Conservation (phyloP, 75 land plant species). For the Pinus taeda region DNA sequence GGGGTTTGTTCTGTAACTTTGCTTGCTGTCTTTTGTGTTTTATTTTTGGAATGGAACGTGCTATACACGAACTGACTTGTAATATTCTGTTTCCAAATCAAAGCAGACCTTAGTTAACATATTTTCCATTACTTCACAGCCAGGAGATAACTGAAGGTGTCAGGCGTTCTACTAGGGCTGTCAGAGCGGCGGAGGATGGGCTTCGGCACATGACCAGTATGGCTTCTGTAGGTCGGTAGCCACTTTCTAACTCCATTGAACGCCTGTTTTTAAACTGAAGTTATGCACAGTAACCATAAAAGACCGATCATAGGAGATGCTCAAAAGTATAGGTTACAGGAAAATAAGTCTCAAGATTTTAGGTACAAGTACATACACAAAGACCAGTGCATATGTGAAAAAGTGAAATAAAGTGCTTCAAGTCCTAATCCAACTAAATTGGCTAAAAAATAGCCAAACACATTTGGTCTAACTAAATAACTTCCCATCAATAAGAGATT, state of each 20-base stretch:
- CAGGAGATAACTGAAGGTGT: constrained; percentile 94
- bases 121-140: constrained; percentile 27
- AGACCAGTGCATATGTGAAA: too few species aligned
- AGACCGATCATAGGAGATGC: too few species aligned
- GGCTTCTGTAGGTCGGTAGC: constrained; percentile 61
- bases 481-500: too few species aligned
- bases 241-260: background rate
- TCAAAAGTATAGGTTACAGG: too few species aligned
- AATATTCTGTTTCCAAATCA: background rate
- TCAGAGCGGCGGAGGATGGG: constrained; percentile 84
- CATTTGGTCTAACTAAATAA: too few species aligned
- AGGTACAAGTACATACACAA: too few species aligned
- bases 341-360: too few species aligned
- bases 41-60: background rate
- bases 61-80: background rate
- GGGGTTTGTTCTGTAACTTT: constrained; percentile 49
- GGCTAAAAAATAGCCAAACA: too few species aligned
- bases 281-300: too few species aligned
- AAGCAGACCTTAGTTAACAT: background rate
- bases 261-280: too few species aligned
- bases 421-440: too few species aligned
- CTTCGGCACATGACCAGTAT: constrained; percentile 61
- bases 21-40: constrained; percentile 1
- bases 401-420: too few species aligned
- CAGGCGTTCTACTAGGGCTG: constrained; percentile 77